These are phyloP conservation scores for Pseudonitzschia delicatissima DNA, from an alignment of 108 stramenopile species.

Conservation along the genomic window DNA sequence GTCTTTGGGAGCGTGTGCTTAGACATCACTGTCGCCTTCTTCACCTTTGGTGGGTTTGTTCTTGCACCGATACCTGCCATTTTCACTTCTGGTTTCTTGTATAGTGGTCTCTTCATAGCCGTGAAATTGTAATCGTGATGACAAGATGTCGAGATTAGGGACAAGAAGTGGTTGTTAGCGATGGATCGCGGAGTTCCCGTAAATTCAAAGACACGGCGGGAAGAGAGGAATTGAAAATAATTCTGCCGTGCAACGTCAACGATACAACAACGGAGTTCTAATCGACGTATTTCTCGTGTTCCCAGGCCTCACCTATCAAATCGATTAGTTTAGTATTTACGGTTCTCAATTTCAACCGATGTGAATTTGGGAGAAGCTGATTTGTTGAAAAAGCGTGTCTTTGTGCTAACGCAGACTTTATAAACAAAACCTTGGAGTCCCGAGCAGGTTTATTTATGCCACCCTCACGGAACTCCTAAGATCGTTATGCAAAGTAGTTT, in stretches of 20 bases:
- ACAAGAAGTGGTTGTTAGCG: too few species aligned
- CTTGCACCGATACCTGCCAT: neutral
- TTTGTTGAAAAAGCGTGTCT: neutral
- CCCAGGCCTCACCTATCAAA: too few species aligned
- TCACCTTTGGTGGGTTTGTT: neutral
- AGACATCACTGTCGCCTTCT: neutral
- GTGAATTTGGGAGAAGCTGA: neutral
- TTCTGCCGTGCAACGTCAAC: constrained; percentile 5
- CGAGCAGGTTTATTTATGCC: neutral
- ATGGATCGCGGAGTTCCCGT: too few species aligned
- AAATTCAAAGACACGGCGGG: too few species aligned
- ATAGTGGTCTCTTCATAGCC: neutral
- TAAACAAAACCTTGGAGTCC: neutral
- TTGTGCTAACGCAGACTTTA: neutral
- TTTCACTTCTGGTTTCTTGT: neutral
- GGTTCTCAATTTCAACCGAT: neutral
- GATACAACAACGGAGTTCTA: neutral
- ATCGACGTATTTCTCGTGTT: too few species aligned
- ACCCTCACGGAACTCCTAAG: too few species aligned
- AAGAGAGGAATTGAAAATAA: neutral
- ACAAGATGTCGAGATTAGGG: too few species aligned
- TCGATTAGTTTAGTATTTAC: neutral
- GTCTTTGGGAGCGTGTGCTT: neutral
- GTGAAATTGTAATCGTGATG: too few species aligned
- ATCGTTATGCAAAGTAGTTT: too few species aligned